Evolutionary conservation across 2,329 filamentous ascomycete genomes (phyloP), one percentile per base, ranked within the genome.

Genomic region (Diaporthe helianthi): DNA sequence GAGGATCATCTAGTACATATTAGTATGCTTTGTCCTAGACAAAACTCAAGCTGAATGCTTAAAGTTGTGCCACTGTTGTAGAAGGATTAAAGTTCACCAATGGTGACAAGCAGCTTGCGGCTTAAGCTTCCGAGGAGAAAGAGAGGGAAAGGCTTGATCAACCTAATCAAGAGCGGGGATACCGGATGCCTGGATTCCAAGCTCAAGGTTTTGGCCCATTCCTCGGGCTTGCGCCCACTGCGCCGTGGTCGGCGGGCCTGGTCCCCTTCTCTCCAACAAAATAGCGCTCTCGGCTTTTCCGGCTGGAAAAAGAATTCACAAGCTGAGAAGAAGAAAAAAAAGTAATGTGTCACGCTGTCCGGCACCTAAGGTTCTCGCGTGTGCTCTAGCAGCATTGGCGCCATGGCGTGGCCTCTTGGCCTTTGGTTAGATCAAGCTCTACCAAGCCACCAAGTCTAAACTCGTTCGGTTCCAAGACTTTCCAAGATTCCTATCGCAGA

Each of bases 401-500:
- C 58, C 58, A 4, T 44, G 58, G 58, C 41, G 33, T 63, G 44
- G 58, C 58, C 29, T 49, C 58, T 63, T 63, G 58, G 58, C 58
- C 8, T 12, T 29, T 41, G 41, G 58, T 63, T 44, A 49, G n/a
- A 24, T 49, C 58, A 49, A 49, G 58, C 58, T 63, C 58, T 63
- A 36, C 41, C 58, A 63, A 63, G 58, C 33, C 44, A 63, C 44
- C 58, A 63, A 63, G 44, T 36, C 58, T 49, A 8, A 49, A 36
- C 44, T 63, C 44, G 58, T 49, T 36, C 58, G 58, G 58, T 63
- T 49, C 44, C 58, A 63, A 63, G 58, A 63, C 58, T 63, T 63
- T 63, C 58, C 58, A 63, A 63, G 58, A 63, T 24, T n/a, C 58
- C 44, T 26, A 63, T 63, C 58, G 44, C 58, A 63, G 58, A 61